Conservation (phyloP, 2,329 filamentous ascomycete species). For the Colletotrichum zoysiae region DNA sequence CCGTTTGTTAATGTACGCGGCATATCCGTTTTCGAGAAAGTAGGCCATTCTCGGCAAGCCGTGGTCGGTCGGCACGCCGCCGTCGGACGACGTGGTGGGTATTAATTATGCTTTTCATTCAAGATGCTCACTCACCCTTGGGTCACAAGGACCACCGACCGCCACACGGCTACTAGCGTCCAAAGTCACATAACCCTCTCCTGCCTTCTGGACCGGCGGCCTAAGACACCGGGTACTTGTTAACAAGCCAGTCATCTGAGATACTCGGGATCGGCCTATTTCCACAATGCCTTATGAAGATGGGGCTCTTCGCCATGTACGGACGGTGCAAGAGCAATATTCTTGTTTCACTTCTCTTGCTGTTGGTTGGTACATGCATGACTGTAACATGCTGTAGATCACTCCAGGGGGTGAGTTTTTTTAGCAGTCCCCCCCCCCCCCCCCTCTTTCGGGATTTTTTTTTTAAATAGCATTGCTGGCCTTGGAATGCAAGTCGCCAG, state of each 20-base stretch:
- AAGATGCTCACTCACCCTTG: slow-evolving; percentile 14
- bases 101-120: slow-evolving; percentile 10
- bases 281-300: slow-evolving; percentile 25
- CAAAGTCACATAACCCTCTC: not conserved
- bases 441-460: no score
- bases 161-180: not conserved
- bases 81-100: slow-evolving; percentile 22
- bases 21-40: not conserved
- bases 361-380: not conserved
- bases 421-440: no score
- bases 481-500: not conserved
- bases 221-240: not conserved
- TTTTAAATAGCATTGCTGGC: no score
- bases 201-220: not conserved
- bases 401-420: not conserved
- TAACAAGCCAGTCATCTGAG: not conserved
- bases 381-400: not conserved
- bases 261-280: slow-evolving; percentile 2
- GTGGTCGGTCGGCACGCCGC: slow-evolving; percentile 35
- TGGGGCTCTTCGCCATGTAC: not conserved
- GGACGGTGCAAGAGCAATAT: not conserved
- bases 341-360: not conserved
- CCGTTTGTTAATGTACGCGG: not conserved
- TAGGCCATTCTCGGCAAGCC: slow-evolving; percentile 22
- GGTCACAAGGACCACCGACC: slow-evolving; percentile 12